Evolutionary conservation across 2,329 filamentous ascomycete genomes (phyloP).

Genomic region (Penicillium freii): DNA sequence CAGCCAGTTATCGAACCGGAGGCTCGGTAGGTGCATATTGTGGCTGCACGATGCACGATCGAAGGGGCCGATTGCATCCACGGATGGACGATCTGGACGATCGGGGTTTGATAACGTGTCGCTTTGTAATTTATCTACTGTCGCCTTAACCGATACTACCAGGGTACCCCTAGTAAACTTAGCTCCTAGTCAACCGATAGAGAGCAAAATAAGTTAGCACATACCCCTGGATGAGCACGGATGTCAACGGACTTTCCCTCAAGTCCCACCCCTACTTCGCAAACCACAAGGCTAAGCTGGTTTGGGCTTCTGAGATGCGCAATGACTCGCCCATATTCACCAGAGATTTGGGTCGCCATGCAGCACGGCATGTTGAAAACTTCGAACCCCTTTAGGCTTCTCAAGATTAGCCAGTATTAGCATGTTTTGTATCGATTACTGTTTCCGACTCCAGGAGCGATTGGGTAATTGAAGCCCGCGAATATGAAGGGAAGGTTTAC

Average conservation of each 20-base stretch:
- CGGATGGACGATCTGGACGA: not conserved
- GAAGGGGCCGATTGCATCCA: not conserved
- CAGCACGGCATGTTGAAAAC: not conserved
- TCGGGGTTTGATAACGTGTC: not conserved
- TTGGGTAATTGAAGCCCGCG: not conserved
- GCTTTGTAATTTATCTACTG: not conserved
- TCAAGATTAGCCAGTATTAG: not conserved
- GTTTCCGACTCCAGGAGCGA: not conserved
- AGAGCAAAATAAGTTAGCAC: not conserved
- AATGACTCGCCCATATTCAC: not conserved
- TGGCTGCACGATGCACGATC: not conserved
- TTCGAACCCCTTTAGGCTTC: not conserved
- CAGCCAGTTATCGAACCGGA: not conserved
- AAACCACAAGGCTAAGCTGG: not conserved
- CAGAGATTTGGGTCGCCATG: not conserved
- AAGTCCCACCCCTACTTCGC: not conserved
- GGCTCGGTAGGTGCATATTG: not conserved
- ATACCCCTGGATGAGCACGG: not conserved
- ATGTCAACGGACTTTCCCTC: not conserved
- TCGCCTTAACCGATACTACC: not conserved
- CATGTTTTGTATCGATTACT: not conserved
- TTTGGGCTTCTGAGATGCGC: not conserved
- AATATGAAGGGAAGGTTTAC: not conserved
- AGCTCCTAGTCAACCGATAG: not conserved
- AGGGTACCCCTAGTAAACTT: too few relatives aligned